Evolutionary conservation across 306 rosid species (phyloP).

Genomic region (Inga laurina): DNA sequence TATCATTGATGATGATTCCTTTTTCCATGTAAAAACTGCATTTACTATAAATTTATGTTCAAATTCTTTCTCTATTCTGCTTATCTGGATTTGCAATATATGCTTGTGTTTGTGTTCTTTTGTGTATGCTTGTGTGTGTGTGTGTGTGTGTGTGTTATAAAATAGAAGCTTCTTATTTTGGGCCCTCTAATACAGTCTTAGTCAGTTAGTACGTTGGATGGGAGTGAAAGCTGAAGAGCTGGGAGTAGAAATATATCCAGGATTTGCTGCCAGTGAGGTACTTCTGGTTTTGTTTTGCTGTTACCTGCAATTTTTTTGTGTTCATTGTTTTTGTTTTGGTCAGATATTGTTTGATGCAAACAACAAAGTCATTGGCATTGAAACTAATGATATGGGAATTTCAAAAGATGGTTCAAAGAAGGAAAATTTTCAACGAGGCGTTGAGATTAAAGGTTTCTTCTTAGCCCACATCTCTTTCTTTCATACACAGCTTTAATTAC

Average conservation of each 20-base stretch:
- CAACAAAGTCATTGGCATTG: slow-evolving; percentile 72
- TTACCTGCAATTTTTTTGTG: slow-evolving; percentile 25
- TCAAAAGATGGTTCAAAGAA: slow-evolving; percentile 90
- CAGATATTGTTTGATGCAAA: slow-evolving; percentile 81
- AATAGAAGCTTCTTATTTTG: slow-evolving; percentile 19
- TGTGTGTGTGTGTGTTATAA: neutral
- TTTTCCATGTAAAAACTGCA: neutral
- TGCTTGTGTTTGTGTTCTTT: neutral
- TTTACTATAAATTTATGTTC: neutral
- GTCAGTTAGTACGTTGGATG: slow-evolving; percentile 95
- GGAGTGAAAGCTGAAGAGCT: slow-evolving; percentile 94
- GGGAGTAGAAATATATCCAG: slow-evolving; percentile 96
- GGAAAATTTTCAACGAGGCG: slow-evolving; percentile 83
- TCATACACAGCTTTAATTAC: slow-evolving; percentile 13
- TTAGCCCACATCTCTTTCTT: slow-evolving; percentile 32
- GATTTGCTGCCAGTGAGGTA: slow-evolving; percentile 98
- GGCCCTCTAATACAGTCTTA: slow-evolving; percentile 61
- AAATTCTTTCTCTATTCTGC: slow-evolving; percentile 14
- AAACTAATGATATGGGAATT: slow-evolving; percentile 94
- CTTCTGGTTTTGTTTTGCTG: slow-evolving; percentile 27
- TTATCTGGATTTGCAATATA: neutral
- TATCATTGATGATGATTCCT: slow-evolving; percentile 1
- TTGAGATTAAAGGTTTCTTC: slow-evolving; percentile 79
- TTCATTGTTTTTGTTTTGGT: slow-evolving; percentile 26
- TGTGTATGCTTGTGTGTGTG: neutral